A percentile compares a stretch with the other conserved stretches of the same genome.
Evolutionary conservation across 1,284 basidiomycete species (phyloP).

Genomic region (Spongispora temasekensis): DNA sequence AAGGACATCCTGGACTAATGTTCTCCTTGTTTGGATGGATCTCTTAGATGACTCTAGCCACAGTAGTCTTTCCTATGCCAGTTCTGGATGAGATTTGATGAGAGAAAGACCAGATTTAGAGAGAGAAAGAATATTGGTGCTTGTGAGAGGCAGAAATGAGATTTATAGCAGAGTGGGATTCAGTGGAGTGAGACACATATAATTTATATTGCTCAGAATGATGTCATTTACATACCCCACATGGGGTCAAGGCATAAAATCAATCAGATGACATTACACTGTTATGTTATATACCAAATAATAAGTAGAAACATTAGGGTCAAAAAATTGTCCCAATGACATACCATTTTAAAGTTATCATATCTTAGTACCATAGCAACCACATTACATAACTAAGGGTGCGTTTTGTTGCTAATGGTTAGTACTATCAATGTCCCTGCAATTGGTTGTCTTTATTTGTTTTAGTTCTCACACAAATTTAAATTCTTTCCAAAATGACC

Average conservation of each 20-base stretch:
- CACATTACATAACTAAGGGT: no score
- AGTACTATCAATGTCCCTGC: neutral
- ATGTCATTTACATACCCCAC: neutral
- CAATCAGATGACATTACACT: neutral
- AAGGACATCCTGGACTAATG: no score
- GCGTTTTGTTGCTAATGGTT: no score
- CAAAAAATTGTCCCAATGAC: neutral
- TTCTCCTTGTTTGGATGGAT: no score
- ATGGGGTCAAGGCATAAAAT: neutral
- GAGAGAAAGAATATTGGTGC: slow-evolving; percentile 1
- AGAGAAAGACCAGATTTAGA: no score
- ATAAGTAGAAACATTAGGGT: neutral
- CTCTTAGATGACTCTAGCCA: no score
- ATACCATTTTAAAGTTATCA: no score
- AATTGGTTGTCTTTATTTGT: neutral
- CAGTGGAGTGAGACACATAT: no score
- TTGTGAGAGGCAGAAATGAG: neutral
- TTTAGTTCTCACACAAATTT: neutral
- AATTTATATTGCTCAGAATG: no score
- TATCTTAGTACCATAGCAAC: no score
- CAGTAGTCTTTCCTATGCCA: no score
- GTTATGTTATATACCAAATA: neutral
- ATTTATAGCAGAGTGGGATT: neutral
- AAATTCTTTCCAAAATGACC: neutral
- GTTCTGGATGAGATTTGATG: neutral